Base-by-base conservation (phyloP, 2,329 filamentous ascomycete genomes). In the Calonectria fujianensis region DNA sequence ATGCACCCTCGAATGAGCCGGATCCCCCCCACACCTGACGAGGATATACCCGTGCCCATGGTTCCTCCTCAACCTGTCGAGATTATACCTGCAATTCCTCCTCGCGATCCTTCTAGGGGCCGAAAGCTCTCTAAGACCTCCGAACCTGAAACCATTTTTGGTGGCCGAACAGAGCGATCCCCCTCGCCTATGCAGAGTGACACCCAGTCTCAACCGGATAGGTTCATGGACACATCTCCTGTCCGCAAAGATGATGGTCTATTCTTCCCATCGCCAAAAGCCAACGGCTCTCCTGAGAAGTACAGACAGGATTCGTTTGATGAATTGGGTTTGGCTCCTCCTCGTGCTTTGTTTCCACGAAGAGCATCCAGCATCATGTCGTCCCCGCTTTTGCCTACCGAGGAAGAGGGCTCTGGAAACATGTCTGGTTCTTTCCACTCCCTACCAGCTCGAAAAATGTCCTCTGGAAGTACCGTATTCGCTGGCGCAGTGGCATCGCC, bases 1-100 rank as follows among this genome's bases (percentile, higher is more conserved):
- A 92, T 95, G 88, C 93, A 96, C 80, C 94, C 94, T 31, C 90
- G 92, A 35, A 91, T 96, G 87, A 95, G 94, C 82, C 90, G 89
- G 31, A 88, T 92, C 68, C 89, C 89, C 14, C 87, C 88, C 2
- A 89, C 88, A 0, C 87, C 88, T 1, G 88, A 90, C 67, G 85
- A 88, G 27, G 82, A 83, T 29, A 20, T 50, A 13, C 61, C 61
- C 27, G 35, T 29, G 8, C 59, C 59, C 35, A 13, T 18, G 32
- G 88, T 92, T 68, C 89, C 89, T 16, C 87, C 88, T 2, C 89
- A 87, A 0, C 87, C 88, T 2, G 88, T 90, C 67, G 85, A 88
- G n/a, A 82, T 82, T 20, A 18, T 50, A 11, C 61, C 91, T 14
- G 81, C 87, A 51, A 85, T 86, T 50, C 86, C 85, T 39, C 87